Conservation (phyloP, 2,329 filamentous ascomycete species). For the Lasiodiplodia sp. region DNA sequence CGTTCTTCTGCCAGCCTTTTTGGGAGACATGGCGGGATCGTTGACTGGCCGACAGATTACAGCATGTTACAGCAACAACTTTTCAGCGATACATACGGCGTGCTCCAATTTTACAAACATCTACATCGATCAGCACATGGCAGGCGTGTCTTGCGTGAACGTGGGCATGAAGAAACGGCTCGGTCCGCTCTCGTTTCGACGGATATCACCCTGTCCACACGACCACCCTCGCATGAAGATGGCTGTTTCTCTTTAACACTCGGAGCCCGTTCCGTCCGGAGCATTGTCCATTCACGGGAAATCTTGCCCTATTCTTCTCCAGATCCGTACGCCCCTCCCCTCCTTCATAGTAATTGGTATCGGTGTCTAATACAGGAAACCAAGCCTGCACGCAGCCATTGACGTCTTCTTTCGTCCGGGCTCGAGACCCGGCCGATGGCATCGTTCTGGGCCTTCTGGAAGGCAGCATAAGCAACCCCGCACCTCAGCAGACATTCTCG, state of each 20-base stretch:
- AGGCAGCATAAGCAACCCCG: neutral
- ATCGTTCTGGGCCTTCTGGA: neutral
- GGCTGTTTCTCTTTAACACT: neutral
- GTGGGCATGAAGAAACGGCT: constrained; percentile 22
- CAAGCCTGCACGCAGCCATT: neutral
- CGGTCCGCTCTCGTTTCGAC: constrained; percentile 16
- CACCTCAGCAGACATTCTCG: constrained; percentile 27
- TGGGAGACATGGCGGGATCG: constrained; percentile 23
- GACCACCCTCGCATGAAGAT: neutral
- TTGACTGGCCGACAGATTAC: constrained; percentile 26
- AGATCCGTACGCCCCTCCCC: constrained; percentile 13
- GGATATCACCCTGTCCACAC: constrained; percentile 10
- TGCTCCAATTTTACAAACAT: constrained; percentile 26
- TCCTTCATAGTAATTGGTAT: neutral
- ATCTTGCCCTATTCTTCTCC: constrained; percentile 8
- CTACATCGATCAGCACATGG: constrained; percentile 21
- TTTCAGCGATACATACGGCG: constrained; percentile 23
- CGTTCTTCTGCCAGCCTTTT: constrained; percentile 19
- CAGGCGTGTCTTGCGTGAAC: constrained; percentile 19
- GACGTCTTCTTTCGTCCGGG: neutral
- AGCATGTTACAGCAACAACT: constrained; percentile 21
- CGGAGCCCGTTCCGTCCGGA: constrained; percentile 17
- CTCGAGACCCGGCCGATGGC: neutral
- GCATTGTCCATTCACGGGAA: constrained; percentile 5
- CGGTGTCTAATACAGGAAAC: constrained; percentile 11